Evolutionary conservation across 164 flowering plant species (phyloP).

Genomic region (Tetracentron sinense): DNA sequence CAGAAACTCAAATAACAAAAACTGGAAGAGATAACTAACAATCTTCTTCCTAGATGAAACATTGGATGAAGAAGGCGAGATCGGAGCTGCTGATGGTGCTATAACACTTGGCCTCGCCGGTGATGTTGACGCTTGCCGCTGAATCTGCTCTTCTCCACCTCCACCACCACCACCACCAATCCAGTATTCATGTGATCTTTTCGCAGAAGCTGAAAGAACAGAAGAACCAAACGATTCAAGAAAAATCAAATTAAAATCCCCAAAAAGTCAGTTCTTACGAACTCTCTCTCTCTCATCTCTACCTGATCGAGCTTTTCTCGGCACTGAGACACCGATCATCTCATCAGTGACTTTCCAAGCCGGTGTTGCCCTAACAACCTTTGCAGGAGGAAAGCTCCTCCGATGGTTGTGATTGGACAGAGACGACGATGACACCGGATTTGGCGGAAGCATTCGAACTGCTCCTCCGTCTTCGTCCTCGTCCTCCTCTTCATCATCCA

Average conservation of each 20-base stretch:
- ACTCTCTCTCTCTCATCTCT: too few relatives aligned
- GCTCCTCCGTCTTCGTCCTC: constrained; percentile 26
- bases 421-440: constrained; percentile 26
- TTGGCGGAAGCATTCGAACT: constrained; percentile 49
- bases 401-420: constrained; percentile 37
- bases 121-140: constrained; percentile 70
- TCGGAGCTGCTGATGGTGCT: constrained; percentile 39
- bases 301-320: constrained; percentile 87
- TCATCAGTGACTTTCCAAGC: constrained; percentile 79
- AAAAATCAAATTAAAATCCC: constrained; percentile 1
- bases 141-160: constrained; percentile 55
- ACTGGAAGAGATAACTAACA: constrained; percentile 29
- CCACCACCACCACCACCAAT: too few relatives aligned
- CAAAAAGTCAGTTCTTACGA: too few relatives aligned
- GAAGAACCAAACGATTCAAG: too few relatives aligned
- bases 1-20: not conserved
- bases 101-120: constrained; percentile 53
- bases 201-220: constrained; percentile 61
- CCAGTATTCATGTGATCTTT: constrained; percentile 52
- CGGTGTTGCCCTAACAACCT: constrained; percentile 46
- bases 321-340: constrained; percentile 86
- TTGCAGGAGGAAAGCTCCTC: constrained; percentile 58
- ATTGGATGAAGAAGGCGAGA: constrained; percentile 66
- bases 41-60: constrained; percentile 56
- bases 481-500: constrained; percentile 77